phyloP scores from a whole-genome alignment of 257 asterid species.

The Nicotiana tabacum region DNA sequence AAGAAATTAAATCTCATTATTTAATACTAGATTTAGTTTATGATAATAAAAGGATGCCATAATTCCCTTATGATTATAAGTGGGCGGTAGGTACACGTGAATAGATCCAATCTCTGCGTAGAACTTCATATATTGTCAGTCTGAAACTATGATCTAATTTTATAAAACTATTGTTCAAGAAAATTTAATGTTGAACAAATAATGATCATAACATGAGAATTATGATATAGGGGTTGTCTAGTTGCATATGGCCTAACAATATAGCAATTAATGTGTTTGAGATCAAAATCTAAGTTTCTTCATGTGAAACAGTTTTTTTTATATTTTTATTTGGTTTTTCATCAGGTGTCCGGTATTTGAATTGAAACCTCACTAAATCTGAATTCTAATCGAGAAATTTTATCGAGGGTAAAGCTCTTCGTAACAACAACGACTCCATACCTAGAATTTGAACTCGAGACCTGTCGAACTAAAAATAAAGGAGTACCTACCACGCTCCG shows the following conservation, averaged over 20 bases:
- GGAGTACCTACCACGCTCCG: too few relatives aligned
- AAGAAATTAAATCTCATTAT: background rate
- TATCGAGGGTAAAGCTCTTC: too few relatives aligned
- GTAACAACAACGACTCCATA: too few relatives aligned
- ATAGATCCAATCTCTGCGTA: background rate
- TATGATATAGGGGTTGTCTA: background rate
- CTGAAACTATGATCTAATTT: background rate
- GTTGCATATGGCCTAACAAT: background rate
- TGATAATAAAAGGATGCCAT: background rate
- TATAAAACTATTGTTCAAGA: background rate
- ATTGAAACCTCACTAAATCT: too few relatives aligned
- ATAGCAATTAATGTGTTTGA: background rate
- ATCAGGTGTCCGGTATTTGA: too few relatives aligned
- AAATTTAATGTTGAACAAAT: background rate
- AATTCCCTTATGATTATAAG: background rate
- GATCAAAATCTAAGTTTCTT: background rate
- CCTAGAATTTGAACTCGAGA: accelerated
- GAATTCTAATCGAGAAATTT: too few relatives aligned
- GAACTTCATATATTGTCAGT: background rate
- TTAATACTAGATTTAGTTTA: background rate
- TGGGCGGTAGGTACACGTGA: background rate
- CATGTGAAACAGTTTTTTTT: background rate
- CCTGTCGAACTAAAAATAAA: too few relatives aligned
- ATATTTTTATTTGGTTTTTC: too few relatives aligned
- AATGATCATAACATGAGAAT: background rate